Evolutionary conservation across 2,329 filamentous ascomycete genomes (phyloP), one percentile per base, ranked within the genome.

Genomic region (Trichoderma koningiopsis): DNA sequence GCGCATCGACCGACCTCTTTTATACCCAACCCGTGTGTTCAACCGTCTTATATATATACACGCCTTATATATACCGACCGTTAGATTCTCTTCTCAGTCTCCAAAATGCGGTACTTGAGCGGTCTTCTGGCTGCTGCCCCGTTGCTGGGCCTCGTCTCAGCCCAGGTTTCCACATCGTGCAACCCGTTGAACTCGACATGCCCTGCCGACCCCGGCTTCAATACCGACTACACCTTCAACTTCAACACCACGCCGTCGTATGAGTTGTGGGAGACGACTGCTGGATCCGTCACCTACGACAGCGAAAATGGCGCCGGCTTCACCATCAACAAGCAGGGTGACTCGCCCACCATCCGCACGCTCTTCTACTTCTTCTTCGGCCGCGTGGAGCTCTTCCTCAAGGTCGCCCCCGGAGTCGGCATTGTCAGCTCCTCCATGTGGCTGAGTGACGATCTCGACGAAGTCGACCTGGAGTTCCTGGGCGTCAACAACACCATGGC

Each of bases 311-410:
- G 91, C 47, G 91, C 92, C 56, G 82, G 86, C 68, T 94, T 96
- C 81, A 91, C 86, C 63, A 89, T 97, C 80, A 82, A 79, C 68
- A 85, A 90, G 77, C 85, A 88, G 72, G 88, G 90, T 72, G 88
- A 96, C 75, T 91, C 93, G 0, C 92, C 93, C 0, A 96, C 93
- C 0, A 87, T 97, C 71, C 87, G 89, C 72, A 89, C 91, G 58
- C 88, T 89, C 74, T 95, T 94, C 78, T 96, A 93, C 82, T 91
- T 97, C 80, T 94, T 96, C 83, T 95, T 91, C 73, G 93, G 93
- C 66, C 88, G 89, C 70, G 89, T 93, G 68, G 92, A 96, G 79
- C 86, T 95, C 69, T 85, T 88, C 73, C 87, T 96, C 83, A 92
- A 93, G 82, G 91, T 92, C 4, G 89, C 94, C 0, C 81, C 84